Evolutionary conservation across 2,329 filamentous ascomycete genomes (phyloP).

Genomic region (Botrytis deweyae): DNA sequence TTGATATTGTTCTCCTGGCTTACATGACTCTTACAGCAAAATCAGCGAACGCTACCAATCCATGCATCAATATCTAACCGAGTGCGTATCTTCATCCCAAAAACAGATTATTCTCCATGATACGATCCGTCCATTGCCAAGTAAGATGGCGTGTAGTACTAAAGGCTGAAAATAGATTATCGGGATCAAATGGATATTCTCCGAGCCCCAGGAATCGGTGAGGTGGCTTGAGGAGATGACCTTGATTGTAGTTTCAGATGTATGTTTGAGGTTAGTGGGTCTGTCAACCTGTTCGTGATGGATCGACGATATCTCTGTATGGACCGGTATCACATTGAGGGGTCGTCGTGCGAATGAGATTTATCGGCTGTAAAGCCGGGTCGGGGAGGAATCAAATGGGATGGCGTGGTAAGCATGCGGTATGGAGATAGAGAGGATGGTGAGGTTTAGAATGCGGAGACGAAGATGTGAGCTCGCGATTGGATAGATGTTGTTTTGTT

Average conservation of each 20-base stretch:
- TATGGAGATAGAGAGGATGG: not conserved
- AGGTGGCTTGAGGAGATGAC: not conserved
- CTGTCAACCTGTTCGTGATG: not conserved
- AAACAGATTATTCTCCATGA: not conserved
- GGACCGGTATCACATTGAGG: not conserved
- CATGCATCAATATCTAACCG: not conserved
- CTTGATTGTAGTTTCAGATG: not conserved
- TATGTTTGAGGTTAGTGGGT: not conserved
- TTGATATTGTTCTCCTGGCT: not conserved
- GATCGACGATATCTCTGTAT: not conserved
- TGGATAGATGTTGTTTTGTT: conserved; percentile 3
- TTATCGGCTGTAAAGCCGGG: not conserved
- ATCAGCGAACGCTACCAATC: not conserved
- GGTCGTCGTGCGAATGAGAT: not conserved
- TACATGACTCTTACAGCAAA: not conserved
- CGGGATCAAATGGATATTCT: not conserved
- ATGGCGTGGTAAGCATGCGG: not conserved
- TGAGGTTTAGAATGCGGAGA: not conserved
- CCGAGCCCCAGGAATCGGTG: not conserved
- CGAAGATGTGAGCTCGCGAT: not conserved
- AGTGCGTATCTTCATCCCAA: not conserved
- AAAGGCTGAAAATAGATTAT: not conserved
- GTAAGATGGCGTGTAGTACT: not conserved
- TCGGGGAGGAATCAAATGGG: not conserved
- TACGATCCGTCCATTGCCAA: not conserved